These are phyloP conservation scores for Sporothrix brunneoviolacea DNA, from an alignment of 2,329 filamentous ascomycete genomes.

Conservation along the genomic window DNA sequence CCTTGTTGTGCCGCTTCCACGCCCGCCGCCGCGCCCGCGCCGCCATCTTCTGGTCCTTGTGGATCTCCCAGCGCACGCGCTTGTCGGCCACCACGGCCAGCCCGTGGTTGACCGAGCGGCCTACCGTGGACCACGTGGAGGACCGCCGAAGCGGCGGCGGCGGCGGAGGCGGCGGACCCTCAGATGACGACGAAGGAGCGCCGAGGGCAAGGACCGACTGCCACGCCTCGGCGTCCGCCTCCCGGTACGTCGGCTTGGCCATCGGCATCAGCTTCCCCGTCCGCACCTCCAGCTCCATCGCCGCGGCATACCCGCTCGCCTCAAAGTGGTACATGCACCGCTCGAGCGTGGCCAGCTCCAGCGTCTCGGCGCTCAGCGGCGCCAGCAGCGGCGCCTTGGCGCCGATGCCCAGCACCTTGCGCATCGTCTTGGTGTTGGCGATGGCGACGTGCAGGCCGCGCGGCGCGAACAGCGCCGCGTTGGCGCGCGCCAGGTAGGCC, in stretches of 20 bases:
- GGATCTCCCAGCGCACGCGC: constrained; percentile 22
- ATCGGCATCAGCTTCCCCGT: constrained; percentile 6
- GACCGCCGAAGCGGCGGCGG: background rate
- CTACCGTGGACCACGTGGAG: background rate
- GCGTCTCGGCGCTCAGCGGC: constrained; percentile 19
- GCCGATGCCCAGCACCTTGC: constrained; percentile 20
- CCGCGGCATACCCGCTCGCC: constrained; percentile 14
- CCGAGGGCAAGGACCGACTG: too few species aligned
- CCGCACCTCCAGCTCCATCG: constrained; percentile 11
- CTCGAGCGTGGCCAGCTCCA: constrained; percentile 21
- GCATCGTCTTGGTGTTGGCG: constrained; percentile 22
- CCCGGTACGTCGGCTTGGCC: background rate
- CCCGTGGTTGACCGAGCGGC: background rate
- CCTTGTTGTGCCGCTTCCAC: constrained; percentile 23
- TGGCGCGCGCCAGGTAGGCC: constrained; percentile 25
- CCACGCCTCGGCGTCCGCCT: too few species aligned
- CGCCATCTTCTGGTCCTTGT: constrained; percentile 17
- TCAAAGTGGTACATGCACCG: constrained; percentile 21
- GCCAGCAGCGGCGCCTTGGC: constrained; percentile 18
- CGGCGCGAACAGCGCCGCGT: constrained; percentile 27
- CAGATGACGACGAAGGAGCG: too few species aligned
- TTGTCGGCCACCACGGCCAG: constrained; percentile 23
- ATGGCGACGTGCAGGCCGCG: constrained; percentile 26
- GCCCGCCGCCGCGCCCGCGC: constrained; percentile 20
- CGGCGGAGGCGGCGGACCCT: too few species aligned